A percentile compares a stretch with the other conserved stretches of the same genome.
phyloP scores from a whole-genome alignment of 345 rosid species.

The Hevea brasiliensis region DNA sequence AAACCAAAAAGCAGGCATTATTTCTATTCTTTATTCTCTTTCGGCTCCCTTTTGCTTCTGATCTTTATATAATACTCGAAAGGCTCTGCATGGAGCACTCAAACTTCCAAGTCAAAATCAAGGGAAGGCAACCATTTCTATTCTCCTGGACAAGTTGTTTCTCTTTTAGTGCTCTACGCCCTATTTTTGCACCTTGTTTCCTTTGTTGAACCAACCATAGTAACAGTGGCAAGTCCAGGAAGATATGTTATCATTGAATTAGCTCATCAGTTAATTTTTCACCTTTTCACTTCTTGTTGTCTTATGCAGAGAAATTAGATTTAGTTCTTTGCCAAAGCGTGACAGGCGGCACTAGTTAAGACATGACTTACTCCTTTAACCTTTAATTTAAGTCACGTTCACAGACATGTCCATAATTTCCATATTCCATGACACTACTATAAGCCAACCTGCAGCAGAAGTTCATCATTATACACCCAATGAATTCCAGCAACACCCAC shows the following conservation, averaged over 20 bases:
- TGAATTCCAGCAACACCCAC: neutral
- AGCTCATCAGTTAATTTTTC: too few species aligned
- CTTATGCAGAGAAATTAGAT: neutral
- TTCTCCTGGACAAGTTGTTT: conserved; percentile 1
- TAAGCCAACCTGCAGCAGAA: neutral
- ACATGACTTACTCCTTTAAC: neutral
- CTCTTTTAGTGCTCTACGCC: conserved; percentile 4
- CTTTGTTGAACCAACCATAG: neutral
- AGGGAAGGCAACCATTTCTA: conserved; percentile 15
- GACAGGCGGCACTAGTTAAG: conserved; percentile 1
- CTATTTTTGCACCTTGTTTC: neutral
- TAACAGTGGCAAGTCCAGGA: neutral
- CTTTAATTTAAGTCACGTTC: neutral
- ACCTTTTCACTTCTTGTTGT: neutral
- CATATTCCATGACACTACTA: neutral
- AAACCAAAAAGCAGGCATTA: conserved; percentile 47
- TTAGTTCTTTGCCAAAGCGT: neutral
- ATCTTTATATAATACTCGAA: neutral
- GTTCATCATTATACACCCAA: neutral
- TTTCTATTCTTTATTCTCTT: neutral
- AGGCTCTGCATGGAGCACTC: neutral
- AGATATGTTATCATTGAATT: too few species aligned
- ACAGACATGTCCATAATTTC: neutral
- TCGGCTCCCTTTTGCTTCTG: neutral
- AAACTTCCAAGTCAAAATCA: neutral